Base-by-base conservation (phyloP, 495 filamentous ascomycete genomes). In the Penicillium coprophilum region DNA sequence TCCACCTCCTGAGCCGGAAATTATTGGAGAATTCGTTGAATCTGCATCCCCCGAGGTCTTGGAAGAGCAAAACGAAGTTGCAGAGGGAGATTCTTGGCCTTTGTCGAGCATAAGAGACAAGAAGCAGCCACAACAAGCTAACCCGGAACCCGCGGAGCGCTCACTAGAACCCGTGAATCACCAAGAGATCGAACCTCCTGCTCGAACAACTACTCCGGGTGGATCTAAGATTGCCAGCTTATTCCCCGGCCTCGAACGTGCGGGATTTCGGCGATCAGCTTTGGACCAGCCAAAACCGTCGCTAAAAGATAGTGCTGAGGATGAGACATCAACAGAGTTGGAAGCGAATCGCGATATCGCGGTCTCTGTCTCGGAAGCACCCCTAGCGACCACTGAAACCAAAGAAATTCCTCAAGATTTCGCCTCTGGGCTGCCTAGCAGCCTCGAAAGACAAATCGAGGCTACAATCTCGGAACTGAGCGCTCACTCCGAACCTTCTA, bases 321-420 rank as follows among this genome's bases (percentile, higher is more conserved):
- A 77, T 77, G 69, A 79, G 75, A 70, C 70, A 59, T 52, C 62
- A 75, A 57, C 54, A 62, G 71, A 73, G 60, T 51, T 66, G 53
- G 59, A 64, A 74, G 62, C 62, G 41, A 73, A 72, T 72, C 74
- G 80, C 59, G 79, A 81, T 52, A 78, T 77, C 55, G 78, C 72
- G 60, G 71, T 81, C 60, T 72, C 77, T 63, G 71, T 82, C 60
- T 72, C 66, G 62, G 80, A 81, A 63, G 80, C 80, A 60, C 77
- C 79, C 44, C 55, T 70, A 45, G 62, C 64, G 52, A 62, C 65
- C 43, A 43, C 46, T 39, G 53, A 61, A 54, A 19, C 46, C 39
- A 62, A 56, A 55, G 55, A 63, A n/a, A 62, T 54, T 17, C 36
- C 32, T 17, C n/a, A 66, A 23, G 55, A 52, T 28, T 24, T 49